Evolutionary conservation across 2,329 filamentous ascomycete species (phyloP), one percentile per base, ranked within the genome.

Genomic region (Verticillium nonalfalfae): DNA sequence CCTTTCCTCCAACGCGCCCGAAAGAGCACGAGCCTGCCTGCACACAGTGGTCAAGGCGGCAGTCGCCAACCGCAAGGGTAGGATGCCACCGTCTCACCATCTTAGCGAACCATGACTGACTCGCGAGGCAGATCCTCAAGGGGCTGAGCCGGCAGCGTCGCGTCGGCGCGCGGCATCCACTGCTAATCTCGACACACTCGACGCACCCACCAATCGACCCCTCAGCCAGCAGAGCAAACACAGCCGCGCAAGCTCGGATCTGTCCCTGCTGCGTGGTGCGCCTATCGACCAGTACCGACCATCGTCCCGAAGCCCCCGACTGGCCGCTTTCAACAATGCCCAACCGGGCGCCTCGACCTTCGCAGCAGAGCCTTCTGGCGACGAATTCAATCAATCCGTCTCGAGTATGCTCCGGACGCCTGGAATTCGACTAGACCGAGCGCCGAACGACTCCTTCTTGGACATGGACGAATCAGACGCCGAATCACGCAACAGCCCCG

Each of bases 11-110:
- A 85, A 86, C 61, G 85, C 84, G 38, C 85, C 90, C 5, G 89
- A 93, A 68, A 89, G 85, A 64, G 87, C 91, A 67, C 88, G 89
- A 70, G 84, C 86, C 68, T 93, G 90, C 71, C 82, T 98, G 54
- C 88, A 89, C 58, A 82, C 88, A 31, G 88, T 97, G 66, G 76
- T 97, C 61, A 84, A 87, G 69, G 86, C 87, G 40, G 85, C 93
- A 40, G 84, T 95, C 66, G 76, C 83, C 57, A 82, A 82, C 68
- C 84, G 85, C 74, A 83, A 84, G 79, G 89, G 91, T 94, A 77
- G 81, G 85, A 50, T 50, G 18, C 45, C n/a, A 21, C 26, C 45
- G 45, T 50, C 45, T 50, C 45, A 50, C 45, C 45, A 18, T 50
- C 21, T 50, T 50, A 50, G 45, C 45, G 45, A 50, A 7, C 45